Evolutionary conservation across 495 filamentous ascomycete genomes (phyloP), one percentile per base, ranked within the genome.

Genomic region (Lasiosphaeria miniovina): DNA sequence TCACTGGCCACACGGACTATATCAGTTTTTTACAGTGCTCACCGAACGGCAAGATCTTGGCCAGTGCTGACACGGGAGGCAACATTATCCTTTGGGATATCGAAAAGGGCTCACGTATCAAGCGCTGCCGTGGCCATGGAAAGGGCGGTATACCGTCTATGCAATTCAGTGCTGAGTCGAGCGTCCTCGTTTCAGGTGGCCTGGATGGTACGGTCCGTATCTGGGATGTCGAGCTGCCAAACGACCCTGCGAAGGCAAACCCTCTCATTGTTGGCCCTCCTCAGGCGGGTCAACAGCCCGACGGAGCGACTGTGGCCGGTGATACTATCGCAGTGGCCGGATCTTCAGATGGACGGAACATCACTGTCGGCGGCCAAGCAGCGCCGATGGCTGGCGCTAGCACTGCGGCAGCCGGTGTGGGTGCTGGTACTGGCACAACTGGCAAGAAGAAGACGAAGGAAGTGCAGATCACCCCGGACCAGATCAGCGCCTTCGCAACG

Each of bases 71-170:
- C 68, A 82, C 88, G 36, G 82, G 84, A 4, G 93, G 92, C 34
- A 89, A 84, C 32, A 98, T 98, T 58, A 84, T 92, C 67, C 79
- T 98, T 48, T 98, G 95, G 95, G 92, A 95, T 67, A 83, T 98
- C 11, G 88, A 86, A 3, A 85, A 87, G 33, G 94, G 91, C 11
- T 84, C 86, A 10, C 82, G 90, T 3, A 82, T 92, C 65, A 98
- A 98, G 80, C 88, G 88, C 34, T 95, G 94, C 85, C 86, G 91
- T 36, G 95, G 95, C 6, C 95, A 98, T 66, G 91, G 88, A 33
- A 92, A 93, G 68, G 93, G 92, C 24, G 93, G 92, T 15, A 92
- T 98, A 65, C 96, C 91, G 86, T 92, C 90, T 3, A 80, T 98
- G 4, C 88, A 86, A 67, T 98, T 93, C 80, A 92, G 88, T 61